phyloP scores from a whole-genome alignment of 305 asterid species.

The Fraxinus greggii region DNA sequence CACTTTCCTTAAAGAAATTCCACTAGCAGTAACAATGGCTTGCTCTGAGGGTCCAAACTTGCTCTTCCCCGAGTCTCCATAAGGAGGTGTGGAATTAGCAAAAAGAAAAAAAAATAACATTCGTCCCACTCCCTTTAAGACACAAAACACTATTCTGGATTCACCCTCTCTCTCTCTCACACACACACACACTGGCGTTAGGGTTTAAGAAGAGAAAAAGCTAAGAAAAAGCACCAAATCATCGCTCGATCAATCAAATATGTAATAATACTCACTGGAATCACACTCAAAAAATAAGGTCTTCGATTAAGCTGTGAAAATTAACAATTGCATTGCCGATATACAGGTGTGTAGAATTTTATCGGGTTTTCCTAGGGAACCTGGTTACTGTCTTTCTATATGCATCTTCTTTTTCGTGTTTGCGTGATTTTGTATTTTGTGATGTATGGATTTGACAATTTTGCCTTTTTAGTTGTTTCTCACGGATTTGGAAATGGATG shows the following conservation, averaged over 20 bases:
- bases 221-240: slow-evolving; percentile 2
- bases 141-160: neutral
- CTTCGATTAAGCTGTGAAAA: neutral
- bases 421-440: neutral
- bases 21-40: too few species aligned
- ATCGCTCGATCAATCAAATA: neutral
- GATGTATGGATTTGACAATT: neutral
- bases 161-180: neutral
- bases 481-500: neutral
- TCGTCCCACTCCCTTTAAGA: neutral
- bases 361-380: slow-evolving; percentile 9
- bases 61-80: neutral
- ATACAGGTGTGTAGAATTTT: neutral
- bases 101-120: neutral
- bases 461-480: neutral
- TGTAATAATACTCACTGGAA: neutral
- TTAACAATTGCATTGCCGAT: slow-evolving; percentile 16
- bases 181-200: slow-evolving; percentile 13
- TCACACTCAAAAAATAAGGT: slow-evolving; percentile 1
- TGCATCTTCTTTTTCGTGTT: neutral
- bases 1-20: too few species aligned
- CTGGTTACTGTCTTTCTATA: neutral
- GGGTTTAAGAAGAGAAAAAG: slow-evolving; percentile 25
- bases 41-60: neutral
- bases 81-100: neutral